A percentile compares a stretch with the other conserved stretches of the same genome.
Evolutionary conservation across 2,329 filamentous ascomycete species (phyloP).

Genomic region (Fusarium albidum): DNA sequence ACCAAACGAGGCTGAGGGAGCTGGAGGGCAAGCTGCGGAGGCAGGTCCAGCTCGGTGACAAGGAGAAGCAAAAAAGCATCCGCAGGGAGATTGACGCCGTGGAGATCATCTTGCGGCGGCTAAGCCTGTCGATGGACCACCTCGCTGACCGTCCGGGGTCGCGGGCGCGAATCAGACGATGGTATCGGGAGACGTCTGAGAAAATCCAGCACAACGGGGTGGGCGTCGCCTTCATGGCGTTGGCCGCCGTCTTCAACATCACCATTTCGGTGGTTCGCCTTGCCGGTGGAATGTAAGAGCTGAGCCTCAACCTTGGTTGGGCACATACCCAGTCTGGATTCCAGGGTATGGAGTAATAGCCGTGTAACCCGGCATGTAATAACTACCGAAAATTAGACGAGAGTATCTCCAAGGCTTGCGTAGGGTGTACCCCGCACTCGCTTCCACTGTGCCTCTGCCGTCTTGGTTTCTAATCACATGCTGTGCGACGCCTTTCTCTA

Average conservation of each 20-base stretch:
- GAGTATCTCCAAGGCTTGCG: too few species aligned
- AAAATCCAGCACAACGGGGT: not conserved
- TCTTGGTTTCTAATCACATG: too few species aligned
- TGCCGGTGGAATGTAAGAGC: not conserved
- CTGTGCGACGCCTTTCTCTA: too few species aligned
- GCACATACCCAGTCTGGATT: too few species aligned
- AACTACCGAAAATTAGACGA: too few species aligned
- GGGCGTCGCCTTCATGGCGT: not conserved
- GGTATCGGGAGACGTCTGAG: not conserved
- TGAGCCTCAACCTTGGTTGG: not conserved
- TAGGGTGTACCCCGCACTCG: too few species aligned
- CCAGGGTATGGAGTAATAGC: too few species aligned
- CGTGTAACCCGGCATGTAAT: too few species aligned
- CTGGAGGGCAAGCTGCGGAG: too few species aligned
- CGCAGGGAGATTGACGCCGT: not conserved
- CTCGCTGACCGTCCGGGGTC: not conserved
- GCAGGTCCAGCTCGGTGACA: conserved; percentile 4
- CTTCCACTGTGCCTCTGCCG: too few species aligned
- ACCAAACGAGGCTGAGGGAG: too few species aligned
- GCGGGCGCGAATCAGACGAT: not conserved
- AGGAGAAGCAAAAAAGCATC: not conserved
- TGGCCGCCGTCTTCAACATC: not conserved
- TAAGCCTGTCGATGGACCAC: conserved; percentile 2
- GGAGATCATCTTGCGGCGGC: not conserved
- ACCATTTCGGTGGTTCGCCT: not conserved